A percentile compares a stretch with the other conserved stretches of the same genome.
These are phyloP conservation scores for Rhodamnia rubescens DNA, from an alignment of 345 rosid species.

Conservation along the genomic window DNA sequence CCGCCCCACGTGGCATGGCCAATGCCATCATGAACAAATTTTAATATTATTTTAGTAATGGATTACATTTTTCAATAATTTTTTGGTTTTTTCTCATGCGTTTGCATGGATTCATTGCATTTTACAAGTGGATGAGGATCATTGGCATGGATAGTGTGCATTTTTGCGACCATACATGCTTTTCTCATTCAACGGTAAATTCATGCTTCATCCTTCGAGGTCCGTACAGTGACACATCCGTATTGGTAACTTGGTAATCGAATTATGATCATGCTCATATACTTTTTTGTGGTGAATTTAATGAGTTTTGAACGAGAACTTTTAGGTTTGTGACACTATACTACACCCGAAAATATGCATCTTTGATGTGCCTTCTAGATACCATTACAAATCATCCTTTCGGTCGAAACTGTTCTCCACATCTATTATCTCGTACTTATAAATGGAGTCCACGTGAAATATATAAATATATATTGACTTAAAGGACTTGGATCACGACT, in stretches of 20 bases:
- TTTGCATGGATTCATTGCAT: background rate
- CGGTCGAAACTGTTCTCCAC: background rate
- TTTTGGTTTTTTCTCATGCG: constrained; percentile 42
- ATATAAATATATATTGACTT: background rate
- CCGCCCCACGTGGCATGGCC: no score
- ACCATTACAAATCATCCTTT: background rate
- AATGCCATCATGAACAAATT: no score
- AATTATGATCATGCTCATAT: background rate
- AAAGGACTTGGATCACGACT: background rate
- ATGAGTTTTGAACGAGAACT: background rate
- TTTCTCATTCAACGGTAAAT: background rate
- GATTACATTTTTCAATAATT: no score
- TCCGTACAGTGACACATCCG: background rate
- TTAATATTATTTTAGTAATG: no score
- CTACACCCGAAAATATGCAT: background rate
- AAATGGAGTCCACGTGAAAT: background rate
- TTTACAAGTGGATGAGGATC: background rate
- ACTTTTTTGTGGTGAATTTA: background rate
- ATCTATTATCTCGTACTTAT: background rate
- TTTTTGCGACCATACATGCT: background rate
- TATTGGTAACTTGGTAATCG: background rate
- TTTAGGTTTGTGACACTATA: no score
- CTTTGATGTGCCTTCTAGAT: background rate
- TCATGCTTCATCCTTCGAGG: background rate
- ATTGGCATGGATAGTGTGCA: background rate